Conservation (phyloP, 2,329 filamentous ascomycete species). For the Colletotrichum melonis region DNA sequence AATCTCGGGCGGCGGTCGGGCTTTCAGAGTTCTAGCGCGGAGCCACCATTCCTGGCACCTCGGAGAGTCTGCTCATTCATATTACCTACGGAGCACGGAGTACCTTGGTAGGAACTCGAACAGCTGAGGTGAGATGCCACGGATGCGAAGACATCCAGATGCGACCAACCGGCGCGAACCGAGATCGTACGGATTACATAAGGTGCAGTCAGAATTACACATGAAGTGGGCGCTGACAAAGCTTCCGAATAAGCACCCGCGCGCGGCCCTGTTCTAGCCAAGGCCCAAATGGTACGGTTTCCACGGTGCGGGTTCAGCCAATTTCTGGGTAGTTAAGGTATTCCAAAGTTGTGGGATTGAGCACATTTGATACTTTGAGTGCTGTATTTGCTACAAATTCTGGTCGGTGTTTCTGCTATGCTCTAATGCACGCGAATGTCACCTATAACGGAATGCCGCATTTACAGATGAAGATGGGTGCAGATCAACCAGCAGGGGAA, state of each 20-base stretch:
- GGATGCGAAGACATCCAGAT: background rate
- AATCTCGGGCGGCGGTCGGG: slow-evolving; percentile 24
- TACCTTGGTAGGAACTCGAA: too few relatives aligned
- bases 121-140: background rate
- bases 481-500: background rate
- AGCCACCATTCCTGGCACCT: background rate
- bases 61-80: background rate
- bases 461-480: background rate
- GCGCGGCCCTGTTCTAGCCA: background rate
- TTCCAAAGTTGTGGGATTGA: too few relatives aligned
- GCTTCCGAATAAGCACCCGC: background rate
- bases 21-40: background rate
- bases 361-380: too few relatives aligned
- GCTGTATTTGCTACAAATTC: background rate
- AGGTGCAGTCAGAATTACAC: background rate
- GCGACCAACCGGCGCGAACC: background rate
- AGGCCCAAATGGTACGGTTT: background rate
- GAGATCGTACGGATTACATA: background rate
- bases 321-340: too few relatives aligned
- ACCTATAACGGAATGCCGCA: background rate
- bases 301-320: background rate
- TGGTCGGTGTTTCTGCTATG: background rate
- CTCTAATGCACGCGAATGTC: background rate
- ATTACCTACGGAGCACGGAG: too few relatives aligned
- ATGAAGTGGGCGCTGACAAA: slow-evolving; percentile 6